phyloP scores from a whole-genome alignment of 2,329 filamentous ascomycete species.

The Lasiodiplodia gonubiensis region DNA sequence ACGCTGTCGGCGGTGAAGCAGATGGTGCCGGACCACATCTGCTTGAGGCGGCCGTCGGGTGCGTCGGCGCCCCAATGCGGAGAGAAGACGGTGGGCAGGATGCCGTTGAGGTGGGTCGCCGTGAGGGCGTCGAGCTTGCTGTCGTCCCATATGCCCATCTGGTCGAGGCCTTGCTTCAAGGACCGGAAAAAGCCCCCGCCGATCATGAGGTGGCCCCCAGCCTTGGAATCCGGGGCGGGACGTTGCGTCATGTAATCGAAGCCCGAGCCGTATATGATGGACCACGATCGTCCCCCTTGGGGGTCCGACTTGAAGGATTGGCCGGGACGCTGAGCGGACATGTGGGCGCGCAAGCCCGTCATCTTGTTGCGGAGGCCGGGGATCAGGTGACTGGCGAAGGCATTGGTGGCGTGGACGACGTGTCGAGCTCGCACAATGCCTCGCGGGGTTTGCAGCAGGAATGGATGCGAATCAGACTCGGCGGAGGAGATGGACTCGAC shows the following conservation, averaged over 20 bases:
- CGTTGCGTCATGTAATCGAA: conserved; percentile 28
- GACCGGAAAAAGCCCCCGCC: conserved; percentile 53
- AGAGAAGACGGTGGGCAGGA: conserved; percentile 29
- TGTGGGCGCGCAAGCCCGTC: conserved; percentile 24
- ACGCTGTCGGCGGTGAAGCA: conserved; percentile 25
- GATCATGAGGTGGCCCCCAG: conserved; percentile 51
- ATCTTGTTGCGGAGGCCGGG: conserved; percentile 34
- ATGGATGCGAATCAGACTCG: neutral
- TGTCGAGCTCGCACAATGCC: conserved; percentile 28
- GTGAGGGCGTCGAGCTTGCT: conserved; percentile 29
- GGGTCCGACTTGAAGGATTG: conserved; percentile 5
- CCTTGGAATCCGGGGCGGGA: conserved; percentile 42
- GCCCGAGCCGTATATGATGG: conserved; percentile 31
- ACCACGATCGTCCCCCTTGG: conserved; percentile 34
- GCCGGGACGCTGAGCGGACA: conserved; percentile 24
- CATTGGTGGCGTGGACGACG: conserved; percentile 40
- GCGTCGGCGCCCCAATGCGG: conserved; percentile 22
- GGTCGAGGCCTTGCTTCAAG: conserved; percentile 31
- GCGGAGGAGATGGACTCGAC: conserved; percentile 8
- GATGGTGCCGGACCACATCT: conserved; percentile 37
- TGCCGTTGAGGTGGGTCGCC: conserved; percentile 32
- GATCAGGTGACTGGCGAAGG: conserved; percentile 37
- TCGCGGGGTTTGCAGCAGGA: conserved; percentile 20
- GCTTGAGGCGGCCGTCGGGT: conserved; percentile 2
- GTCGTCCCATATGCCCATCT: conserved; percentile 47